Percentiles rank a stretch among this genome's conserved stretches.
Conservation (phyloP, 352 stramenopile species). For the Globisporangium megalacanthum region DNA sequence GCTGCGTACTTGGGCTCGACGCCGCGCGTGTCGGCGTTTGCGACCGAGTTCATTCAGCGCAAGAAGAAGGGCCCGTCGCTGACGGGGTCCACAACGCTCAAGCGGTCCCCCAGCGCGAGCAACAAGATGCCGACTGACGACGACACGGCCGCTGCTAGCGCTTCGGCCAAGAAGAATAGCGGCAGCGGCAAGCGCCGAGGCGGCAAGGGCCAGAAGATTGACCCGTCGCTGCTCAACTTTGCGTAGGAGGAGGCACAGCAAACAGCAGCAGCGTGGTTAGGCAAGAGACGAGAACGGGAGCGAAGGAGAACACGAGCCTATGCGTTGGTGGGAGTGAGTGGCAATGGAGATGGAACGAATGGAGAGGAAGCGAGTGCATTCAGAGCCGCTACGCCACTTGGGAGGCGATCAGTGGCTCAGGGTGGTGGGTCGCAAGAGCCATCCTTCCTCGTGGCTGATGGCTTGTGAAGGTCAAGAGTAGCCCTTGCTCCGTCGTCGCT, state of each 20-base stretch:
- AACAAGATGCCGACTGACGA: slow-evolving; percentile 18
- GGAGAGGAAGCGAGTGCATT: too few relatives aligned
- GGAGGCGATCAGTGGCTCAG: too few relatives aligned
- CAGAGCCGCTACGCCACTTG: too few relatives aligned
- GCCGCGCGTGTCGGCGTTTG: slow-evolving; percentile 95
- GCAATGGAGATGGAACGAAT: too few relatives aligned
- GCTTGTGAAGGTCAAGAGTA: too few relatives aligned
- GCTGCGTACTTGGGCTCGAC: slow-evolving; percentile 94
- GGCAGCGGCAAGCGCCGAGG: slow-evolving; percentile 39
- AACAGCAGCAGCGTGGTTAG: neutral
- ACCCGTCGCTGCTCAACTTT: slow-evolving; percentile 69
- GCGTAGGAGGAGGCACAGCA: slow-evolving; percentile 1
- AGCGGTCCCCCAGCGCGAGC: slow-evolving; percentile 28
- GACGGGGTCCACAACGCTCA: slow-evolving; percentile 13
- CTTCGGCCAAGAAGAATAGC: slow-evolving; percentile 29
- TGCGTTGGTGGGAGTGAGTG: too few relatives aligned
- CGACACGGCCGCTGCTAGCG: slow-evolving; percentile 18
- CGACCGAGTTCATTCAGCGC: slow-evolving; percentile 95
- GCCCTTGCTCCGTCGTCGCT: too few relatives aligned
- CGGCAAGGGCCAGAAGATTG: slow-evolving; percentile 64
- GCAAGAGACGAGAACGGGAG: neutral
- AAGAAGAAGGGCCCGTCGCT: slow-evolving; percentile 63
- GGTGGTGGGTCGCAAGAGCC: too few relatives aligned
- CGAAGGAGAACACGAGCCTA: neutral
- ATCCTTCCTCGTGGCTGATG: too few relatives aligned